phyloP scores from a whole-genome alignment of 2,329 filamentous ascomycete genomes.

The Fusarium stilboides region DNA sequence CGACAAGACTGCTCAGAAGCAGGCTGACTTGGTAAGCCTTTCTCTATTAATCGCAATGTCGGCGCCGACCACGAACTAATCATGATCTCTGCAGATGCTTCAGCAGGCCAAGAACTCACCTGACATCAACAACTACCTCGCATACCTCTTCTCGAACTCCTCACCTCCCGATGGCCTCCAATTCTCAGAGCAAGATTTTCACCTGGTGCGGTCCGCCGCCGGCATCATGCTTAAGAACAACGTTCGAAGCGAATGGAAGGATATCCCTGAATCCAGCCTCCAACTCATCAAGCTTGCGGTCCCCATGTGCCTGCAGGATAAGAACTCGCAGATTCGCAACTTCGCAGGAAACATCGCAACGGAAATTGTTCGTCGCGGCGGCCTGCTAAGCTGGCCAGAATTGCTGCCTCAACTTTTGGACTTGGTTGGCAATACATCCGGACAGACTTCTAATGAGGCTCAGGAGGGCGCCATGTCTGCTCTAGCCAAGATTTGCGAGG shows the following conservation, averaged over 20 bases:
- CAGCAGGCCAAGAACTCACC: conserved; percentile 88
- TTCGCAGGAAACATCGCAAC: conserved; percentile 95
- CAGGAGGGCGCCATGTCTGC: conserved; percentile 97
- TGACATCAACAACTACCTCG: conserved; percentile 97
- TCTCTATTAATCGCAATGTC: conserved; percentile 23
- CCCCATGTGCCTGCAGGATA: conserved; percentile 84
- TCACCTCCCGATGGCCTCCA: conserved; percentile 73
- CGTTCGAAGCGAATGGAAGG: conserved; percentile 81
- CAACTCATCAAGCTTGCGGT: conserved; percentile 85
- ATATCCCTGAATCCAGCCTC: conserved; percentile 81
- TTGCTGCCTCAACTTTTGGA: conserved; percentile 86
- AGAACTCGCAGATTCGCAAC: conserved; percentile 84
- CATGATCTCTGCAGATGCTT: conserved; percentile 79
- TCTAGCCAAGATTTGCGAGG: conserved; percentile 95
- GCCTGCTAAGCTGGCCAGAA: conserved; percentile 92
- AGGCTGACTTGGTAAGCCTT: conserved; percentile 84
- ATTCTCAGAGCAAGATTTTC: conserved; percentile 74
- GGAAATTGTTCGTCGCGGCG: conserved; percentile 87
- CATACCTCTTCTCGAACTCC: conserved; percentile 86
- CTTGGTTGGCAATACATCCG: conserved; percentile 80
- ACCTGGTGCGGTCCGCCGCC: conserved; percentile 86
- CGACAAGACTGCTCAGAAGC: conserved; percentile 84
- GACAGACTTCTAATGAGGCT: conserved; percentile 77
- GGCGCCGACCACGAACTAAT: conserved; percentile 43
- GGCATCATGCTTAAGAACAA: conserved; percentile 98